Evolutionary conservation across 768 basidiomycete genomes (phyloP), one percentile per base, ranked within the genome.

Genomic region (Boletus pseudo-olivaceus): DNA sequence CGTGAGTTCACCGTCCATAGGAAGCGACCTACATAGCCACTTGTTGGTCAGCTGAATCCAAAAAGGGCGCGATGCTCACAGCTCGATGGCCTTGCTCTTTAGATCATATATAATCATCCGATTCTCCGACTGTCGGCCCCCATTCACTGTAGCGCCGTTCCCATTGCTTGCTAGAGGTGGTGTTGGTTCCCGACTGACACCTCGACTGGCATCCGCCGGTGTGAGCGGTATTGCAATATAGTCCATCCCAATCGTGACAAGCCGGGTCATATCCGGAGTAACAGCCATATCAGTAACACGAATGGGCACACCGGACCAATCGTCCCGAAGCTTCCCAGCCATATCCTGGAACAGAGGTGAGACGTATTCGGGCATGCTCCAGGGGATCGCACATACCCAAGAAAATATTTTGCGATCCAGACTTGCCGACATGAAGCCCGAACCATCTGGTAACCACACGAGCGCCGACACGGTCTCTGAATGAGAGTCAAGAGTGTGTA

Each of bases 221-320:
- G 63, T 46, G 52, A 60, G 41, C 14, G 61, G 62, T 45, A 59
- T 54, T 52, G 70, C 62, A 53, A 67, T 54, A 53, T 76, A 73
- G 62, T 76, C 77, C 79, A 90, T 82, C 32, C 93, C 93, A 49
- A 93, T 81, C n/a, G 89, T 88, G 41, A 99, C 84, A 56, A 99
- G 75, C 52, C 85, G 85, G 56, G 82, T 79, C 64, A 84, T 83
- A 71, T 96, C 91, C 23, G 94, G 93, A 4, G 93, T 86, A 56
- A 97, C 75, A 43, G 88, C 86, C 65, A 97, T 83, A 68, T 93
- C 93, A 20, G 87, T 85, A 66, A 98, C 80, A 60, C 95, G 89
- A 56, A 95, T 86, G 10, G 85, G 78, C 34, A 82, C 80, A 33
- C 77, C 75, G 9, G 77, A 78, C 87, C 91, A 94, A 45, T 80